Evolutionary conservation across 495 filamentous ascomycete species (phyloP), one percentile per base, ranked within the genome.

Genomic region (Penicillium canescens): DNA sequence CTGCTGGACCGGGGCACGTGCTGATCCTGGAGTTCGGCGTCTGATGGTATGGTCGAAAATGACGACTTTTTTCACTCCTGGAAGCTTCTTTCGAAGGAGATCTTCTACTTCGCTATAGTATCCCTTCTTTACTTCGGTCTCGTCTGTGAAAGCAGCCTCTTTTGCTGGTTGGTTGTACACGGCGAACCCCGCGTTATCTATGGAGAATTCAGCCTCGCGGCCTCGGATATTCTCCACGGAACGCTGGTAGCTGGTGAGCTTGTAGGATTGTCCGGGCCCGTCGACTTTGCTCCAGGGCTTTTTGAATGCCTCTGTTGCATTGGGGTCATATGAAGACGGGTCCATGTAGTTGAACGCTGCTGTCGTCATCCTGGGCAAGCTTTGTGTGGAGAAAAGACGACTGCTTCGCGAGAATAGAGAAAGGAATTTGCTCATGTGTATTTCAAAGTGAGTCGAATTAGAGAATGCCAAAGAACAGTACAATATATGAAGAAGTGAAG

Each of bases 1-100:
- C 14, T 78, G 62, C 26, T 74, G 76, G 1, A 95, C 90, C 6
- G 91, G 89, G 14, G 68, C 69, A 21, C 90, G 78, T 2, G 59
- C 51, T 0, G 86, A 79, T 41, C 67, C 55, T 0, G 82, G 74
- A 4, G 47, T 60, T 7, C 82, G 69, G 21, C 85, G 82, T 11
- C 91, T 87, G 75, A 96, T 82, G n/a, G 90, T 94, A 75, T 96
- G 89, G 81, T 96, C 91, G 78, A 96, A 96, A 61, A 96, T 72
- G 50, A 88, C 66, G 41, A 96, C 78, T 2, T 79, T 70, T 39
- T 81, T 76, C 16, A 79, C 78, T 40, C 85, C 89, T 1, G 83
- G 81, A 35, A 92, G 76, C 46, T 82, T 65, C 34, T 79, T 62
- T 2, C 86, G 74, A 0, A 96, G 69, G 39, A 95, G 73, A 6